phyloP scores from a whole-genome alignment of 2,329 filamentous ascomycete species.

The Cercospora sp. region DNA sequence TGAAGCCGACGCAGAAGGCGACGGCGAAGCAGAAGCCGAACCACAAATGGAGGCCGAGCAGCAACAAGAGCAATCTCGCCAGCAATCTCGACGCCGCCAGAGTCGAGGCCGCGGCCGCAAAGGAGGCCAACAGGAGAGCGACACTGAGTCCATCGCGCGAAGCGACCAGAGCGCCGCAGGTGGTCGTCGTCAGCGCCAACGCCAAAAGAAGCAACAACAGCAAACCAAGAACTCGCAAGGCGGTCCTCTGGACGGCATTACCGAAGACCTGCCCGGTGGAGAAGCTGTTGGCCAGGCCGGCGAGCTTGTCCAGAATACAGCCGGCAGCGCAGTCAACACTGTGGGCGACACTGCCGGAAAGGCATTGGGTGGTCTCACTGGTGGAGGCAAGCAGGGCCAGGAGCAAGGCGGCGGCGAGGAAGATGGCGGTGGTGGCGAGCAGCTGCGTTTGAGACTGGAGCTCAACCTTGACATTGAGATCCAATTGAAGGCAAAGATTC shows the following conservation, averaged over 20 bases:
- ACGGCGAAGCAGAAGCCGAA: slow-evolving; percentile 38
- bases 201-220: slow-evolving; percentile 50
- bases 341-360: slow-evolving; percentile 49
- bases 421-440: slow-evolving; percentile 47
- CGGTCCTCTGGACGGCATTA: slow-evolving; percentile 57
- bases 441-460: slow-evolving; percentile 58
- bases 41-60: slow-evolving; percentile 49
- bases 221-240: slow-evolving; percentile 44
- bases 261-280: slow-evolving; percentile 55
- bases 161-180: slow-evolving; percentile 55
- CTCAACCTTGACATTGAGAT: slow-evolving; percentile 64
- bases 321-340: slow-evolving; percentile 47
- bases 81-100: slow-evolving; percentile 51
- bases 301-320: slow-evolving; percentile 59
- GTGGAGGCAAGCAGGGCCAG: slow-evolving; percentile 36
- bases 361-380: slow-evolving; percentile 51
- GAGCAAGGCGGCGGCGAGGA: slow-evolving; percentile 38
- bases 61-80: slow-evolving; percentile 41
- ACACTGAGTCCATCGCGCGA: slow-evolving; percentile 56
- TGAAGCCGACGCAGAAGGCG: slow-evolving; percentile 44
- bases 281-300: slow-evolving; percentile 54
- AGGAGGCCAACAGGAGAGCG: slow-evolving; percentile 45
- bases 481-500: slow-evolving; percentile 64
- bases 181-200: slow-evolving; percentile 58
- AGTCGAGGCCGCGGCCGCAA: slow-evolving; percentile 52